phyloP scores from a whole-genome alignment of 2,329 filamentous ascomycete genomes.

The Aspergillus fijiensis region DNA sequence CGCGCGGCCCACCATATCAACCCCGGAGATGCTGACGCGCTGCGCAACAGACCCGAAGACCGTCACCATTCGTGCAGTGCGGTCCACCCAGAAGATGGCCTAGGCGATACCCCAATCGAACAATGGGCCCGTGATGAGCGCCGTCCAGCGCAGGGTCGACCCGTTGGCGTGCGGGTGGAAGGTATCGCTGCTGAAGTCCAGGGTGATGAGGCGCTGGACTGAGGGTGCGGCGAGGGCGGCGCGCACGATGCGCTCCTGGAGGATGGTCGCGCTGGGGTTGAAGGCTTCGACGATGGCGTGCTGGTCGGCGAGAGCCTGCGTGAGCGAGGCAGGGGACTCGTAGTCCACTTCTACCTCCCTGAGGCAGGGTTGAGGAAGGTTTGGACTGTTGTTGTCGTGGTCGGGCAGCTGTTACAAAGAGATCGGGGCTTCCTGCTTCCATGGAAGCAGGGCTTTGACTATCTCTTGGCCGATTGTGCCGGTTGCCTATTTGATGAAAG shows the following conservation, averaged over 20 bases:
- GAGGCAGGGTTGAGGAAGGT: not conserved
- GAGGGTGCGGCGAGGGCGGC: not conserved
- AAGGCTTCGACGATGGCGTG: not conserved
- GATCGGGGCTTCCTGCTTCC: no score
- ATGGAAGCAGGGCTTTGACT: no score
- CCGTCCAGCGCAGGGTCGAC: not conserved
- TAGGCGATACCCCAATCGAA: not conserved
- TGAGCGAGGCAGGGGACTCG: not conserved
- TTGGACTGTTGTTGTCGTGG: no score
- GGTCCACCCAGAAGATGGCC: not conserved
- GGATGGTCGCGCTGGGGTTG: not conserved
- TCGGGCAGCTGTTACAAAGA: no score
- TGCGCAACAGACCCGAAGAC: not conserved
- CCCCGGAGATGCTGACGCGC: not conserved
- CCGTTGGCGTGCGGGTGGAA: not conserved
- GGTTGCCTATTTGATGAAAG: no score
- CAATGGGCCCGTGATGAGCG: not conserved
- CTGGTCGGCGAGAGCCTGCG: not conserved
- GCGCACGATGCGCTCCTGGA: not conserved
- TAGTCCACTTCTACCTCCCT: not conserved
- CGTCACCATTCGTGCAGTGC: not conserved
- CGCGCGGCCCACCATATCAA: no score
- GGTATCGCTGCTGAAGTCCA: not conserved
- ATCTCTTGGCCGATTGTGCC: no score
- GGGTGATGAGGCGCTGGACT: not conserved